These are phyloP conservation scores for Alnus rubra DNA, from an alignment of 306 rosid genomes.

Conservation along the genomic window DNA sequence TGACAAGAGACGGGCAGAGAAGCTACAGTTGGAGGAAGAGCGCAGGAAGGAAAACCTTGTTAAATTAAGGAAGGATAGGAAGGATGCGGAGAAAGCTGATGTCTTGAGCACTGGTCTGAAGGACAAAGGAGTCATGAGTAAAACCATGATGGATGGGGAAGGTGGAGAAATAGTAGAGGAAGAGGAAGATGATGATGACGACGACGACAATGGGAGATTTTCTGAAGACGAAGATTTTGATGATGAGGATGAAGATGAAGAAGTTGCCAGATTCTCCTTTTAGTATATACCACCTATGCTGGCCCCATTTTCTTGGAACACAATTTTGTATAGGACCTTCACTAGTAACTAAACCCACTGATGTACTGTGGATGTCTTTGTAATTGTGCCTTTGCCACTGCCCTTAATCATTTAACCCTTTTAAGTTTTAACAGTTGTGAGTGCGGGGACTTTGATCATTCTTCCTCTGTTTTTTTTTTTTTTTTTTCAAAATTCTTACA, in stretches of 20 bases:
- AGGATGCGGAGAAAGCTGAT: conserved; percentile 60
- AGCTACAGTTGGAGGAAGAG: conserved; percentile 76
- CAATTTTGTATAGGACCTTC: conserved; percentile 35
- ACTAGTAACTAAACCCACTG: neutral
- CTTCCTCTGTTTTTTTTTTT: no score
- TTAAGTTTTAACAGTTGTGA: no score
- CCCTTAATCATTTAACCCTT: neutral
- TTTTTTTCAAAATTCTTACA: neutral
- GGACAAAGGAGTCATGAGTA: conserved; percentile 37
- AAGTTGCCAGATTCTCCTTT: conserved; percentile 48
- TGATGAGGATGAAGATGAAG: conserved; percentile 62
- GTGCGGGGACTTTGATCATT: no score
- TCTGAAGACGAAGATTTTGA: conserved; percentile 52
- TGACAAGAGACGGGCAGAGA: conserved; percentile 77
- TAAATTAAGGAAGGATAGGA: conserved; percentile 73
- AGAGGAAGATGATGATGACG: conserved; percentile 48
- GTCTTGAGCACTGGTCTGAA: conserved; percentile 80
- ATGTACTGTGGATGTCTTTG: neutral
- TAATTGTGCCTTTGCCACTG: neutral
- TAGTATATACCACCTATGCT: conserved; percentile 18
- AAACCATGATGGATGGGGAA: conserved; percentile 49
- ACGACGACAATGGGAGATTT: conserved; percentile 43
- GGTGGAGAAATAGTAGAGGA: conserved; percentile 41
- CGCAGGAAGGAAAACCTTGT: conserved; percentile 71
- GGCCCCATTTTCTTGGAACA: conserved; percentile 15